These are phyloP conservation scores for Hygrophorus russula DNA, from an alignment of 768 basidiomycete genomes.

Conservation along the genomic window DNA sequence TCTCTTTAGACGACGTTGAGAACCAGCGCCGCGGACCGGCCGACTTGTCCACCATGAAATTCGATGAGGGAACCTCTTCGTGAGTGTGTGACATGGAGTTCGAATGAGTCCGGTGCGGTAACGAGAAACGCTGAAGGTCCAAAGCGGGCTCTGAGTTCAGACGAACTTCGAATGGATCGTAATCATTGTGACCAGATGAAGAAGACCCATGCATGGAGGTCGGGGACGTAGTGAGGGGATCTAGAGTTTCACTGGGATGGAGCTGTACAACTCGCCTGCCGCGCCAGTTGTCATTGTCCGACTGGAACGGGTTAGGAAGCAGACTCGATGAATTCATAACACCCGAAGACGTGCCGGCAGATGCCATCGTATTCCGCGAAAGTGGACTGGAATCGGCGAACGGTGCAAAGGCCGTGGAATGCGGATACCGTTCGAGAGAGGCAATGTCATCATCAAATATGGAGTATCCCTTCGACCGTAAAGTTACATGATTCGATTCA, in stretches of 20 bases:
- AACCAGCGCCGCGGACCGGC: constrained; percentile 36
- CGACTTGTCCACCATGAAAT: constrained; percentile 6
- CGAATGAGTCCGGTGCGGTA: constrained; percentile 22
- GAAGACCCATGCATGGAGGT: constrained; percentile 24
- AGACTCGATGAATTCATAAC: constrained; percentile 43
- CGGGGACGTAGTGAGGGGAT: constrained; percentile 25
- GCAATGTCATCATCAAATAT: constrained; percentile 30
- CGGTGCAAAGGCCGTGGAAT: constrained; percentile 34
- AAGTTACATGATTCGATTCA: constrained; percentile 5
- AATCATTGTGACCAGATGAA: constrained; percentile 19
- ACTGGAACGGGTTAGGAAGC: constrained; percentile 36
- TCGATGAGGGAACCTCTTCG: constrained; percentile 6
- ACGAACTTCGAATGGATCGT: constrained; percentile 38
- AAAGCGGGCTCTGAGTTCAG: constrained; percentile 14
- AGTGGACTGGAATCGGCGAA: constrained; percentile 33
- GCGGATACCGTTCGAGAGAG: constrained; percentile 16
- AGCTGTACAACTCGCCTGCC: constrained; percentile 32
- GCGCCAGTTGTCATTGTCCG: constrained; percentile 30
- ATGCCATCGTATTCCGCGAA: constrained; percentile 13
- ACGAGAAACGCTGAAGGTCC: constrained; percentile 19
- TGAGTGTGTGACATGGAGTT: constrained; percentile 18
- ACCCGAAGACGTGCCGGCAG: constrained; percentile 32
- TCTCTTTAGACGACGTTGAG: constrained; percentile 30
- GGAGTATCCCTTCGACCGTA: constrained; percentile 28
- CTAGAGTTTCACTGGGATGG: too few species aligned